Evolutionary conservation across 164 flowering plant species (phyloP), one percentile per base, ranked within the genome.

Genomic region (Vitis rotundifolia): DNA sequence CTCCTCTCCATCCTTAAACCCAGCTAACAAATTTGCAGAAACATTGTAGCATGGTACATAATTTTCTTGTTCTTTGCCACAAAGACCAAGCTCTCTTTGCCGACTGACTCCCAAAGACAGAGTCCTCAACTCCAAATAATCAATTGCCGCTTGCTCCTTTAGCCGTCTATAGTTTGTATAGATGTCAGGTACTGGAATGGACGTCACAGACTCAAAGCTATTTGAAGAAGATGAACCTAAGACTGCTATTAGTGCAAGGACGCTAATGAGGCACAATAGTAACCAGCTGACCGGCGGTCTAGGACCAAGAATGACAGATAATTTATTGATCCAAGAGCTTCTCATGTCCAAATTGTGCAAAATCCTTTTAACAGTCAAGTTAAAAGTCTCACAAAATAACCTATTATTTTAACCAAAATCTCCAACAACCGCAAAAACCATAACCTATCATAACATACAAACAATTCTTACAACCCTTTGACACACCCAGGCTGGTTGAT

Each of bases 21-120:
- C 98, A 12, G 84, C 88, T 66, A 83, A 77, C 70, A 80, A 69
- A 74, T 82, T 90, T 11, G 83, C 91, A 11, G 94, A 73, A 5
- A 90, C 91, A 83, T 92, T 89, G 76, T 91, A 90, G 74, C 99
- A 95, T 47, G 98, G 99, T 4, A 95, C 94, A 79, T 79, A 79
- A 69, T 87, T 83, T 70, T 95, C 99, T 78, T 81, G 83, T 57
- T 92, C 98, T 74, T 87, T 92, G 28, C 91, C 91, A 82, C 98
- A 95, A n/a, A 95, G 76, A 31, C 73, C 80, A 70, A 90, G 75
- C 82, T 90, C 96, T 69, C 67, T 89, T 44, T 67, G 73, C 11
- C 75, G 74, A 59, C 71, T 71, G 66, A 77, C 70, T 26, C 91
- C 94, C 9, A 58, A 26, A 0, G 88, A 84, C 16, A 91, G 81